These are phyloP conservation scores for Podospora bellae-mahoneyi DNA, from an alignment of 495 filamentous ascomycete species.

Conservation along the genomic window DNA sequence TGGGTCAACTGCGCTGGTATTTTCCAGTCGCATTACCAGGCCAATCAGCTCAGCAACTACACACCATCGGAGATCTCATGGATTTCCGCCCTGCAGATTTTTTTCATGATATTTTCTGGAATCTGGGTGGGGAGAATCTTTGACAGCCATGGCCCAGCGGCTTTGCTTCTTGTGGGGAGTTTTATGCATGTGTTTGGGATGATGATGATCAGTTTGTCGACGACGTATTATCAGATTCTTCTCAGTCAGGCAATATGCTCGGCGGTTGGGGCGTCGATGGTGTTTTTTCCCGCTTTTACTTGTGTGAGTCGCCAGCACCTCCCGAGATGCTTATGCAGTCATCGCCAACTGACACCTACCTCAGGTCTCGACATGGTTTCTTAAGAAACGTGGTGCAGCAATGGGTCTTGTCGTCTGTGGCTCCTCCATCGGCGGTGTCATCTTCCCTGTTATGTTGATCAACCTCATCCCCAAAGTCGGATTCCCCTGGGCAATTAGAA, in stretches of 20 bases:
- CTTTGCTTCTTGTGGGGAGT: constrained; percentile 55
- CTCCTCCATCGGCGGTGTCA: constrained; percentile 57
- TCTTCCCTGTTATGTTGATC: constrained; percentile 62
- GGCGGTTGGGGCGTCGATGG: constrained; percentile 47
- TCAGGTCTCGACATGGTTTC: constrained; percentile 52
- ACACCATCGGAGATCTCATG: constrained; percentile 68
- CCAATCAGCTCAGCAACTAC: constrained; percentile 40
- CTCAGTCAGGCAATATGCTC: constrained; percentile 54
- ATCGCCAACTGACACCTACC: neutral
- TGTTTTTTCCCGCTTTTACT: constrained; percentile 9
- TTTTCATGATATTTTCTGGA: constrained; percentile 69
- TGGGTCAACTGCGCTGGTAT: constrained; percentile 69
- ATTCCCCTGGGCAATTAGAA: constrained; percentile 65
- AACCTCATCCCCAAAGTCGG: constrained; percentile 55
- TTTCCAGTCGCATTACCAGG: constrained; percentile 73
- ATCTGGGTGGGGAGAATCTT: constrained; percentile 63
- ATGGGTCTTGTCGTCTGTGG: constrained; percentile 60
- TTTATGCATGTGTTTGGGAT: constrained; percentile 65
- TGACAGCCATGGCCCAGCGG: constrained; percentile 53
- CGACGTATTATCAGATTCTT: constrained; percentile 61
- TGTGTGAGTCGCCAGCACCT: neutral
- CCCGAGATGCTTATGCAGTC: neutral
- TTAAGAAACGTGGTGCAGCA: constrained; percentile 59
- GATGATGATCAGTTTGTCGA: constrained; percentile 63
- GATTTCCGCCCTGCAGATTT: constrained; percentile 72